A percentile compares a stretch with the other conserved stretches of the same genome.
Evolutionary conservation across 1,284 basidiomycete genomes (phyloP).

Genomic region (Pseudomicrostroma phylloplanum): DNA sequence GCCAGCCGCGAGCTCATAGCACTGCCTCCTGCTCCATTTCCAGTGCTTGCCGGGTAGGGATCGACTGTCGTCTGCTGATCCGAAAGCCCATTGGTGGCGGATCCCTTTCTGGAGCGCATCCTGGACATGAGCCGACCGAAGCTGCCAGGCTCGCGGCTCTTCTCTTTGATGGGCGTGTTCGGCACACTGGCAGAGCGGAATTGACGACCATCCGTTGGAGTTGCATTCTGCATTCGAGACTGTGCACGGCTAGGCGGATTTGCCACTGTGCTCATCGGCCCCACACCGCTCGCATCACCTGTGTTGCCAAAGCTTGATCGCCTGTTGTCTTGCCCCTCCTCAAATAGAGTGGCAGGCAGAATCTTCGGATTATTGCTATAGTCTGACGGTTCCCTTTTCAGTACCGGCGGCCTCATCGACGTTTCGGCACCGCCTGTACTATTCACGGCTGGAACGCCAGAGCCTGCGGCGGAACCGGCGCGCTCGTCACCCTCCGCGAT

Average conservation of each 20-base stretch:
- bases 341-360: neutral
- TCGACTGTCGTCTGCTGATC: neutral
- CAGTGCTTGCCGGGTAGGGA: neutral
- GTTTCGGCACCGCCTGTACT: neutral
- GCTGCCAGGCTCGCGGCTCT: constrained; percentile 12
- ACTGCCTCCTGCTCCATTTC: too few relatives aligned
- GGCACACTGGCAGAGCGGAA: neutral
- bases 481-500: constrained; percentile 13
- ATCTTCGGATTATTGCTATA: constrained; percentile 3
- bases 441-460: too few relatives aligned
- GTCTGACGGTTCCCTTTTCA: neutral
- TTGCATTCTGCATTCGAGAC: too few relatives aligned
- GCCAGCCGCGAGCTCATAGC: too few relatives aligned
- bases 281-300: too few relatives aligned
- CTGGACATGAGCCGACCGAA: constrained; percentile 30
- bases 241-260: too few relatives aligned
- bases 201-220: too few relatives aligned
- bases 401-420: neutral
- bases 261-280: too few relatives aligned
- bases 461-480: too few relatives aligned
- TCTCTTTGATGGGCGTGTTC: neutral
- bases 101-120: constrained; percentile 21
- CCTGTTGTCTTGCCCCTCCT: neutral
- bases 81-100: constrained; percentile 16
- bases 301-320: too few relatives aligned